These are phyloP conservation scores for Verticillium dahliae DNA, from an alignment of 2,329 filamentous ascomycete genomes.

Conservation along the genomic window DNA sequence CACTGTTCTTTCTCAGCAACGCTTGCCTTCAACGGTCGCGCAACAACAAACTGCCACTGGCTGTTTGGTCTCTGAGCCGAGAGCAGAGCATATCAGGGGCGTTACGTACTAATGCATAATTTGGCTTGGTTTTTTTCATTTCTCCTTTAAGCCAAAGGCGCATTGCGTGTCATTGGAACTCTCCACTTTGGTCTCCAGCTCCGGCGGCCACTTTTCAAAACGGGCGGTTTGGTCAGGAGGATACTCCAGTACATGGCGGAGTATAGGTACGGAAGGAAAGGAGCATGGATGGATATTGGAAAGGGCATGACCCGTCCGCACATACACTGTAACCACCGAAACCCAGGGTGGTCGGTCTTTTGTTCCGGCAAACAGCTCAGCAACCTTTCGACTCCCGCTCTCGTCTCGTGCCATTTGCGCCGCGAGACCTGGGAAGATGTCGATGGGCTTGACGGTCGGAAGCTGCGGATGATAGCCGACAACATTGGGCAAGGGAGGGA, in stretches of 20 bases:
- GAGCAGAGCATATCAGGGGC: constrained; percentile 7
- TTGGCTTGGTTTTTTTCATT: constrained; percentile 1
- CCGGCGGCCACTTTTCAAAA: not conserved
- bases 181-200: not conserved
- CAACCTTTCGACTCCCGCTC: not conserved
- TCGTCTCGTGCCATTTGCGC: constrained; percentile 1
- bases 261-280: not conserved
- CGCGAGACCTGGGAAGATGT: not conserved
- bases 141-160: not conserved
- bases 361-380: not conserved
- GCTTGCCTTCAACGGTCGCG: constrained; percentile 7
- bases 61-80: not conserved
- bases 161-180: not conserved
- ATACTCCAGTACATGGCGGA: not conserved
- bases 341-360: not conserved
- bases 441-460: not conserved
- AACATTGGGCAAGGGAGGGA: not conserved
- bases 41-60: not conserved
- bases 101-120: constrained; percentile 15
- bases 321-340: not conserved
- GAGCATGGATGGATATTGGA: not conserved
- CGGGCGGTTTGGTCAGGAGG: not conserved
- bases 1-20: constrained; percentile 1
- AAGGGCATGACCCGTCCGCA: not conserved
- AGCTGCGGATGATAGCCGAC: not conserved